Percentiles rank a stretch among this genome's conserved stretches.
Conservation (phyloP, 805 yeast species). For the Candida insectorum region DNA sequence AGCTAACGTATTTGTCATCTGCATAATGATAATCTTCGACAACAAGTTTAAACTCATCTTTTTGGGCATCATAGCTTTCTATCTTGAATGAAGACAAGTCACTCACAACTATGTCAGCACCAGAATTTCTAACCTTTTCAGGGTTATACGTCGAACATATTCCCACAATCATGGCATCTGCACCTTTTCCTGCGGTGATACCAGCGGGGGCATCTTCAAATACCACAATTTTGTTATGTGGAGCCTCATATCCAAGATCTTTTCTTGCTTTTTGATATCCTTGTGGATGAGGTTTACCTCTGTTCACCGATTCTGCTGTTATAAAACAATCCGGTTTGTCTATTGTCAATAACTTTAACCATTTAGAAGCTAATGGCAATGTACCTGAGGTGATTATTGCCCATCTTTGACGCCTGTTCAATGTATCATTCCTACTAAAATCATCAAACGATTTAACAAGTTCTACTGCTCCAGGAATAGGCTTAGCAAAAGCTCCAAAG, state of each 20-base stretch:
- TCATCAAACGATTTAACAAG: conserved; percentile 23
- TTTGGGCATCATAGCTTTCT: conserved; percentile 22
- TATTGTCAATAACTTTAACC: conserved; percentile 25
- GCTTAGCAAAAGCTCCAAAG: conserved; percentile 24
- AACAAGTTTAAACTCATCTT: conserved; percentile 32
- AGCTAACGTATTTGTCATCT: conserved; percentile 29
- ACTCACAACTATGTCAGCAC: conserved; percentile 28
- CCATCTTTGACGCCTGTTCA: conserved; percentile 24
- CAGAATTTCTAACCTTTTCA: conserved; percentile 23
- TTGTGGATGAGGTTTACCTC: conserved; percentile 30
- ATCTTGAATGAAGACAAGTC: conserved; percentile 23
- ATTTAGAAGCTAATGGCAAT: conserved; percentile 27
- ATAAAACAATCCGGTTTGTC: conserved; percentile 24
- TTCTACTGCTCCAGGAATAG: conserved; percentile 28
- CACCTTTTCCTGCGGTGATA: conserved; percentile 25
- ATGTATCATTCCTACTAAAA: conserved; percentile 17
- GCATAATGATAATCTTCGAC: conserved; percentile 33
- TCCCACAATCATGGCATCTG: conserved; percentile 29
- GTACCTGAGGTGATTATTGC: conserved; percentile 29
- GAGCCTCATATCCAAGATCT: conserved; percentile 22
- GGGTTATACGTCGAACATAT: conserved; percentile 27
- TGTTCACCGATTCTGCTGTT: conserved; percentile 26
- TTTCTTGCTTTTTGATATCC: conserved; percentile 26
- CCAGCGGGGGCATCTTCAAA: conserved; percentile 32
- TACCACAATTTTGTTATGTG: conserved; percentile 22